Evolutionary conservation across 179 eudicot genomes (phyloP), one percentile per base, ranked within the genome.

Genomic region (Amaranthus tricolor): DNA sequence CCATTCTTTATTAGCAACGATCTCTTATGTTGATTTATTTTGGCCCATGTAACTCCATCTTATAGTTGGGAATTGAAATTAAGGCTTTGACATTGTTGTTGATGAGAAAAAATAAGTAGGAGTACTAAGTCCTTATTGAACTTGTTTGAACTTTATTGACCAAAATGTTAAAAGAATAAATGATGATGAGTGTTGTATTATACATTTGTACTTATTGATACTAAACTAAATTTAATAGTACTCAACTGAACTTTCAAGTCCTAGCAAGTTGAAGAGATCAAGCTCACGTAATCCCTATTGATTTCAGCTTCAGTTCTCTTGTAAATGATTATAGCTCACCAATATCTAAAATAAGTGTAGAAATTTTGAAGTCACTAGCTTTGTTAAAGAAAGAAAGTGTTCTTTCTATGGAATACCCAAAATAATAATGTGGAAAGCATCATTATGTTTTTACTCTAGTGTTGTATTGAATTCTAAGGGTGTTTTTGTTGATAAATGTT

Each of bases 401-500:
- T 6, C 6, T 21, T 31, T 31, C 5, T 51, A 24, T 10, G 2
- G 7, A 17, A 19, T 9, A 17, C 40, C 9, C 15, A 12, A 63
- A 63, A 52, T 64, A 10, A 74, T 65, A 51, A 43, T 74, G 58
- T 16, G 60, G 5, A 21, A 31, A 69, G 31, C 12, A 51, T 62
- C 68, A 20, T 56, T 64, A 21, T 24, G 8, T 52, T 52, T 1
- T 72, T 15, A 45, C 61, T 17, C 31, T 31, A 55, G 61, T 21
- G 11, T 21, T 11, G 53, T 40, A 3, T 17, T 56, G 56, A 53
- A 15, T 50, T 62, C 9, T 47, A 59, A 58, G 53, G 53, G 61
- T 73, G 66, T 59, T 21, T 19, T 60, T 10, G 6, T 76, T 68
- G 58, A 31, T 71, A 49, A 13, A 49, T 62, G 62, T 19, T 61